phyloP scores from a whole-genome alignment of 805 yeast species.

The Yueomyces sp. region DNA sequence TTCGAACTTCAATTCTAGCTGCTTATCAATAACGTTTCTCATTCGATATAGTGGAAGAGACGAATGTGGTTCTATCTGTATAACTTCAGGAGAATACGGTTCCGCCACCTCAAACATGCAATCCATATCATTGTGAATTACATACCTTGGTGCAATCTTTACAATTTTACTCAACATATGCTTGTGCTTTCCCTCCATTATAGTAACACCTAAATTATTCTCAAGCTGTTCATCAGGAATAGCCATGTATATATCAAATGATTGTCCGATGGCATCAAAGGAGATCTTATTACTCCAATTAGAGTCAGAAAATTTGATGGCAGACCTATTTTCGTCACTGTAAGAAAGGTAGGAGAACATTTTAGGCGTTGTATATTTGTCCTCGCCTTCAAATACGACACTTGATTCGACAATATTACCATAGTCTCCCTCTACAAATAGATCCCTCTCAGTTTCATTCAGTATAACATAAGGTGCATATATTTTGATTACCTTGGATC shows the following conservation, averaged over 20 bases:
- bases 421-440: conserved; percentile 44
- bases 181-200: conserved; percentile 76
- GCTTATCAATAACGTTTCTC: conserved; percentile 39
- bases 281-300: conserved; percentile 61
- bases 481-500: conserved; percentile 49
- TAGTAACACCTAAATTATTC: conserved; percentile 59
- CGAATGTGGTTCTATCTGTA: conserved; percentile 33
- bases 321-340: conserved; percentile 48
- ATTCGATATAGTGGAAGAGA: conserved; percentile 52
- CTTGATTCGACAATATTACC: conserved; percentile 38
- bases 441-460: conserved; percentile 61
- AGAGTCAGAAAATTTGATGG: conserved; percentile 53
- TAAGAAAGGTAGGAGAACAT: conserved; percentile 74
- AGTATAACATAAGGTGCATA: conserved; percentile 76
- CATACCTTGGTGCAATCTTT: conserved; percentile 69
- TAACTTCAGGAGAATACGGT: conserved; percentile 44
- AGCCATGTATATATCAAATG: conserved; percentile 41
- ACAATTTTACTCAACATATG: conserved; percentile 68
- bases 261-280: conserved; percentile 83
- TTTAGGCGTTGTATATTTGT: conserved; percentile 36
- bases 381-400: conserved; percentile 14
- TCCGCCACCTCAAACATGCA: conserved; percentile 50
- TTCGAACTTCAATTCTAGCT: conserved; percentile 44
- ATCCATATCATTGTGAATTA: conserved; percentile 49
- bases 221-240: conserved; percentile 42